Base-by-base conservation (phyloP, 2,329 filamentous ascomycete genomes). In the Fusarium agapanthi region DNA sequence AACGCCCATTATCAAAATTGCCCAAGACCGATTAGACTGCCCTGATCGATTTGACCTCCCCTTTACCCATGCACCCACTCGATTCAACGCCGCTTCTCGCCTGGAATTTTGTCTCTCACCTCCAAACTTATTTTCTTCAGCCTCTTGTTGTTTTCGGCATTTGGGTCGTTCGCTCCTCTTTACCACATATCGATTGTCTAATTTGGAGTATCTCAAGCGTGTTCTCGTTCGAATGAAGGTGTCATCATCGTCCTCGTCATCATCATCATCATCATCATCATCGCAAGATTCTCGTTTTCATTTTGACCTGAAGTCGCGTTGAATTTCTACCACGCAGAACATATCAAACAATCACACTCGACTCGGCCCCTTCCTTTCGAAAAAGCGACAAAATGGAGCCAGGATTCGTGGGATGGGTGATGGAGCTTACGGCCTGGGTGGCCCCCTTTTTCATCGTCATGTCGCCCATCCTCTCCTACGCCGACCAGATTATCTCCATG, bases 401-500 rank as follows among this genome's bases (percentile, higher is more conserved):
- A 38, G 55, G 70, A 44, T 30, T 74, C 37, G 58, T 74, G 69
- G 67, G 66, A 63, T 78, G 76, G 76, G 37, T 78, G 32, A 70
- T 76, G 61, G 71, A 73, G 53, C 51, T 77, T 68, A 85, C 88
- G 79, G 87, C 86, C 83, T 86, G 86, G 77, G 80, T 89, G 69
- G 89, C 90, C 79, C 90, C 90, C 28, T 80, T 90, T 61, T 92
- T 92, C 78, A 85, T 92, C 69, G 84, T 91, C 75, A 74, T 89
- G 74, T 92, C 90, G 75, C 90, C 90, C 24, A 84, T 92, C 50
- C 82, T 91, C 44, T 91, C 89, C 60, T 92, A 92, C 80, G 86
- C 86, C 77, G 90, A 92, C 82, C 90, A 92, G 83, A 89, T 88
- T 32, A 78, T 89, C 51, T 87, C 90, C 40, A 93, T 93, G 87